Base-by-base conservation (phyloP, 108 stramenopile species). In the Pseudonitzschia delicatissima region DNA sequence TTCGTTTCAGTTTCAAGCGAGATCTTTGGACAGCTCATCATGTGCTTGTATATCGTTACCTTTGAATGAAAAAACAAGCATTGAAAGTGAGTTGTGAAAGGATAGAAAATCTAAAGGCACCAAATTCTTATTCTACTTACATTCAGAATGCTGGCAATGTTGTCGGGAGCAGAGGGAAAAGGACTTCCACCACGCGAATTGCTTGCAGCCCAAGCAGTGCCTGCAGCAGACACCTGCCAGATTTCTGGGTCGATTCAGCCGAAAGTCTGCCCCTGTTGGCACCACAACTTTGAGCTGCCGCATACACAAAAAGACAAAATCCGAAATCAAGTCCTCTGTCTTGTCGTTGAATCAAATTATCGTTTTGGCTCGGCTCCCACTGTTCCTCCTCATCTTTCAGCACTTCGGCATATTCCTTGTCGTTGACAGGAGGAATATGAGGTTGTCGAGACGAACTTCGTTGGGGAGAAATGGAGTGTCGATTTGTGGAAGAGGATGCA, bases 301-400 rank as follows among this genome's bases (percentile, higher is more conserved):
- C 75, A 81, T 73, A 28, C 74, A 77, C 39, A 85, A 62, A 67
- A 81, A 81, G 12, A 85, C 71, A 62, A 72, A 85, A 45, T 85
- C 81, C 23, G 84, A 74, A 0, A 82, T 67, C 40, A 82, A 47
- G 33, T 57, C n/a, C 33, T 35, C 77, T 62, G 49, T 78, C 80
- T 12, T 73, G 69, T 12, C 70, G 74, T 42, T 55, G 21, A 33
- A 81, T 71, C n/a, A 79, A 35, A 26, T 57, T 32, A 49, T 85
- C 78, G 57, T 72, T 77, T 17, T 68, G 57, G 33, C 32, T 39
- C 4, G 75, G 71, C 45, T 72, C 71, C 80, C 80, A 81, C 37
- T 61, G 15, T 5, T 66, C 57, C 55, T 77, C 73, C 2, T 66
- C 76, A 9, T 49, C 42, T 48, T 67, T 51, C 1, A 82, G 48